phyloP scores from a whole-genome alignment of 257 asterid genomes.

The Scutellaria barbata region DNA sequence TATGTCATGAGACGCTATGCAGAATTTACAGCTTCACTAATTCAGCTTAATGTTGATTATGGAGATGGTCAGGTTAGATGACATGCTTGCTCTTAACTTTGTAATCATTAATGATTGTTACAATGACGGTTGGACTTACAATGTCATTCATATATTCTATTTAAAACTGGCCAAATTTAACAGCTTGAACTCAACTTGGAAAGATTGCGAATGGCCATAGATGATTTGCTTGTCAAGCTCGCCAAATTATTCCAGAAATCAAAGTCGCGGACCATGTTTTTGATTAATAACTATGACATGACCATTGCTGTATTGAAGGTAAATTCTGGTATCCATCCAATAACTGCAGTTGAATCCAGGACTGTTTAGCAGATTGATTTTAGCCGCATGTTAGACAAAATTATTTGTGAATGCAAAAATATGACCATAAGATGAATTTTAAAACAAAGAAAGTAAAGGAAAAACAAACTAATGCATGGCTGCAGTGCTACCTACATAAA shows the following conservation, averaged over 20 bases:
- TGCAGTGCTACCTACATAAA: not conserved
- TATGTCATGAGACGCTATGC: conserved; percentile 99
- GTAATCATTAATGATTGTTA: conserved; percentile 33
- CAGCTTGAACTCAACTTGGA: conserved; percentile 98
- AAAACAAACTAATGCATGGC: not conserved
- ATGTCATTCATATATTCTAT: conserved; percentile 29
- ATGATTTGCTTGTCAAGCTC: conserved; percentile 89
- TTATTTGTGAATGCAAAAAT: not conserved
- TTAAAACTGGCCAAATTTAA: conserved; percentile 33
- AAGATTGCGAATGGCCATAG: conserved; percentile 92
- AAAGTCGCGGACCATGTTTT: conserved; percentile 83
- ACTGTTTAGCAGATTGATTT: conserved; percentile 19
- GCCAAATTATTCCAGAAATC: conserved; percentile 77
- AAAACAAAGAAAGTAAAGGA: not conserved
- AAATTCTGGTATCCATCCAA: conserved; percentile 28
- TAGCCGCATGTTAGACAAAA: conserved; percentile 10
- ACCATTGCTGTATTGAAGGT: conserved; percentile 96
- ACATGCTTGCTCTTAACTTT: conserved; percentile 26
- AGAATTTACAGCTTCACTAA: conserved; percentile 92
- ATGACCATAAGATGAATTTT: not conserved
- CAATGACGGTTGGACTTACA: conserved; percentile 23
- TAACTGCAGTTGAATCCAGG: conserved; percentile 10
- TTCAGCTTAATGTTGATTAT: conserved; percentile 91
- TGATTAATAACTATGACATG: conserved; percentile 98
- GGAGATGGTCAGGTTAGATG: conserved; percentile 96